These are phyloP conservation scores for Malus hybrid DNA, from an alignment of 331 rosid genomes.

Conservation along the genomic window DNA sequence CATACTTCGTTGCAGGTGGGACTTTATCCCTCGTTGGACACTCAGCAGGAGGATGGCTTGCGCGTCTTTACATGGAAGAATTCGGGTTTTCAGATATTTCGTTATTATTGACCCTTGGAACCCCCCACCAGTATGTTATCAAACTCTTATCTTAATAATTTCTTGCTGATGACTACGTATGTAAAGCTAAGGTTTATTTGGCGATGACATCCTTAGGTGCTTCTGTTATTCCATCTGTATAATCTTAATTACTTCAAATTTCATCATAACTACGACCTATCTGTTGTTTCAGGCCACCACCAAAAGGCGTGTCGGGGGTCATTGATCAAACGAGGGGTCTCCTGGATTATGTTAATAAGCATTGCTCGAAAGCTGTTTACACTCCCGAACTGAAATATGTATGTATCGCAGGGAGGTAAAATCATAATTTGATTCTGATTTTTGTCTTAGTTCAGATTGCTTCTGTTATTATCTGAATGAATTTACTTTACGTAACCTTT, in stretches of 20 bases:
- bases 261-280: background rate
- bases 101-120: constrained; percentile 79
- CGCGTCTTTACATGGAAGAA: constrained; percentile 77
- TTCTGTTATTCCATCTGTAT: background rate
- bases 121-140: constrained; percentile 66
- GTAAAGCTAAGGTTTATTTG: background rate
- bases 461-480: background rate
- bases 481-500: background rate
- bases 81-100: constrained; percentile 54
- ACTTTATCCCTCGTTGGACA: constrained; percentile 64
- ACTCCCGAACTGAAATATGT: constrained; percentile 71
- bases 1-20: constrained; percentile 24
- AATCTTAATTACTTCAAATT: background rate
- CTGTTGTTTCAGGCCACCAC: constrained; percentile 54
- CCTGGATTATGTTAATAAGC: constrained; percentile 53
- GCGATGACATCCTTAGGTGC: background rate
- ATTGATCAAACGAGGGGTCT: constrained; percentile 94
- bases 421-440: background rate
- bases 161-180: constrained; percentile 4
- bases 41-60: constrained; percentile 98
- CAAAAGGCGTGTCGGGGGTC: constrained; percentile 57
- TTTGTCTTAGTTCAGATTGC: background rate
- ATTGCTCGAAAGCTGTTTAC: constrained; percentile 77
- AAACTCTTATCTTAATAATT: background rate
- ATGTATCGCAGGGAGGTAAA: constrained; percentile 86